phyloP scores from a whole-genome alignment of 2,329 filamentous ascomycete species.

The Cyanodermella asteris region DNA sequence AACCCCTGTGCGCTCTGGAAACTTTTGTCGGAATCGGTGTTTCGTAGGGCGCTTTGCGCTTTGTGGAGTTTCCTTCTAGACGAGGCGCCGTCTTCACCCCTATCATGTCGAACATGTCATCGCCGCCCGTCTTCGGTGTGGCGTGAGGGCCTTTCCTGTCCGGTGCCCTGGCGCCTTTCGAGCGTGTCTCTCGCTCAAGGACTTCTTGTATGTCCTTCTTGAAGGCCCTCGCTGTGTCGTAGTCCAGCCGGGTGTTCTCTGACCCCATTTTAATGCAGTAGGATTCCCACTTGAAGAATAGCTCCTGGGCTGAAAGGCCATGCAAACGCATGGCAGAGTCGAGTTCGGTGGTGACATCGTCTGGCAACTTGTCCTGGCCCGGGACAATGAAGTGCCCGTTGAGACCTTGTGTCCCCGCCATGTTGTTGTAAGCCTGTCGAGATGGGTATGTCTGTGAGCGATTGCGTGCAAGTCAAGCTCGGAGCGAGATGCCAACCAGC shows the following conservation, averaged over 20 bases:
- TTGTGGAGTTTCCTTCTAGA: constrained; percentile 5
- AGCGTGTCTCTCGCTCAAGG: constrained; percentile 54
- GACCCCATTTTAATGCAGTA: constrained; percentile 88
- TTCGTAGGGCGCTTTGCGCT: constrained; percentile 22
- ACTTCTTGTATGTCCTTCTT: constrained; percentile 73
- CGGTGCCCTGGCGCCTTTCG: constrained; percentile 39
- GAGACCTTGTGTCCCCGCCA: constrained; percentile 29
- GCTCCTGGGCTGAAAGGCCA: constrained; percentile 57
- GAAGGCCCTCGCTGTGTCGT: constrained; percentile 52
- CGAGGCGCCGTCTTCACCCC: too few species aligned
- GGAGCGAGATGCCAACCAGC: too few species aligned
- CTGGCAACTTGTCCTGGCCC: constrained; percentile 37
- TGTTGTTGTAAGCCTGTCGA: too few species aligned
- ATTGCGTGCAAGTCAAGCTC: too few species aligned
- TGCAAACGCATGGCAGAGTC: constrained; percentile 72
- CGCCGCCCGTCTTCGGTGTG: constrained; percentile 36
- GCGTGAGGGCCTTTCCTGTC: constrained; percentile 38
- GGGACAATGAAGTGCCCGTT: constrained; percentile 36
- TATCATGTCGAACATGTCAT: constrained; percentile 68
- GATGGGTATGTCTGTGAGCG: too few species aligned
- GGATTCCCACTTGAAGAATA: constrained; percentile 98
- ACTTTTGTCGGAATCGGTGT: constrained; percentile 22
- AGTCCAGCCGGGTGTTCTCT: constrained; percentile 49
- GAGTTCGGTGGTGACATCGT: constrained; percentile 62
- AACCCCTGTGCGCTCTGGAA: constrained; percentile 22